A percentile compares a stretch with the other conserved stretches of the same genome.
Evolutionary conservation across 1,139 yeast genomes (phyloP).

Genomic region (Pichia sp.): DNA sequence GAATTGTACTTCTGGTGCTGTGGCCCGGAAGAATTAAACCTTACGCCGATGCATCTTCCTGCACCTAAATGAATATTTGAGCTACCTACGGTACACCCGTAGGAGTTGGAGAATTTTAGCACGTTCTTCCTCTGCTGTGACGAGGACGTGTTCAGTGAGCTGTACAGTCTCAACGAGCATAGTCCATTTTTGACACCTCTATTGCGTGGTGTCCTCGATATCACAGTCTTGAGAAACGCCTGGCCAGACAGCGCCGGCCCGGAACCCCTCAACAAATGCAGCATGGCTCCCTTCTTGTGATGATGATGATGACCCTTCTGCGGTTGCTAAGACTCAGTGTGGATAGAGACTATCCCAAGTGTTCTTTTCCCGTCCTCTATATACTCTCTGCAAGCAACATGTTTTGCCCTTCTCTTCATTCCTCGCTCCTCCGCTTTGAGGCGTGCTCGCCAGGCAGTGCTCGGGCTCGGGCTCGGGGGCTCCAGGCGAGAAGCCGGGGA

Average conservation of each 20-base stretch:
- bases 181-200: neutral
- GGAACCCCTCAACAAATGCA: conserved; percentile 4
- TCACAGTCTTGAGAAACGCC: neutral
- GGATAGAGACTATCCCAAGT: no score
- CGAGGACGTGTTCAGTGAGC: neutral
- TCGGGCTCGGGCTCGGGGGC: neutral
- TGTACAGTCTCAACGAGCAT: conserved; percentile 4
- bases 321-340: neutral
- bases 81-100: neutral
- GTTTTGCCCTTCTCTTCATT: neutral
- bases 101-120: neutral
- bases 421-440: neutral
- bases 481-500: neutral
- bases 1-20: conserved; percentile 16
- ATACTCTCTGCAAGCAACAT: neutral
- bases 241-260: conserved; percentile 2
- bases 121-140: no score
- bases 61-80: neutral
- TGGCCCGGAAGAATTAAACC: conserved; percentile 17
- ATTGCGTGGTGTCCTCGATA: neutral
- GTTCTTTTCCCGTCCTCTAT: neutral
- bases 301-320: no score
- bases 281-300: conserved; percentile 6
- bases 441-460: neutral
- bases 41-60: neutral